phyloP scores from a whole-genome alignment of 2,329 filamentous ascomycete genomes.

The Fusarium beomiforme region DNA sequence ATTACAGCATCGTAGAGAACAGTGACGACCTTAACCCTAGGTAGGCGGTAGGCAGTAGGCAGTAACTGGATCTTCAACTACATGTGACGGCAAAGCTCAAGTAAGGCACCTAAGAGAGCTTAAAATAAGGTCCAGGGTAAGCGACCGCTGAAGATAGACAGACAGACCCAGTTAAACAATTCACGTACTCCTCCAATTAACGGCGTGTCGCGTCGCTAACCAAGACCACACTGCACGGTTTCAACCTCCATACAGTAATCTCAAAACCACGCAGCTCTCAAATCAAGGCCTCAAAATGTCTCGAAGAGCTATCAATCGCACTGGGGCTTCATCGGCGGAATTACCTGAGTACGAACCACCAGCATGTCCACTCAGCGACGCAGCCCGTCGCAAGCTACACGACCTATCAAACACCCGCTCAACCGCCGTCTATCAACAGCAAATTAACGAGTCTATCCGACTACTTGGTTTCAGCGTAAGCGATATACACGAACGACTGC shows the following conservation, averaged over 20 bases:
- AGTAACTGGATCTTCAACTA: too few relatives aligned
- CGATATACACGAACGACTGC: conserved; percentile 60
- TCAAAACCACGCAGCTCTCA: conserved; percentile 6
- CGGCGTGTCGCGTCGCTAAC: conserved; percentile 14
- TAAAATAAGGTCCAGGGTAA: not conserved
- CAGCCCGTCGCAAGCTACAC: conserved; percentile 51
- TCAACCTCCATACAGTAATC: not conserved
- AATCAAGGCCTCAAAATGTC: conserved; percentile 42
- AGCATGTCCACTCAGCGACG: conserved; percentile 55
- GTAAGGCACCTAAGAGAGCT: too few relatives aligned
- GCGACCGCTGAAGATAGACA: accelerated
- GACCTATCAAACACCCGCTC: conserved; percentile 56
- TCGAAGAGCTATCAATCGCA: conserved; percentile 46
- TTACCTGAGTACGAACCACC: conserved; percentile 64
- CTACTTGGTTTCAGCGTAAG: conserved; percentile 58
- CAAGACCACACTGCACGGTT: conserved; percentile 10
- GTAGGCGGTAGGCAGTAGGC: too few relatives aligned
- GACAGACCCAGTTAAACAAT: not conserved
- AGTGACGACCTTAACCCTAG: too few relatives aligned
- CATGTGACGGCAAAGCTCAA: too few relatives aligned
- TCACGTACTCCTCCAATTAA: conserved; percentile 26
- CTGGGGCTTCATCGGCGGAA: conserved; percentile 37
- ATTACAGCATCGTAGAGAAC: too few relatives aligned
- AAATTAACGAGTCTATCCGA: conserved; percentile 56
- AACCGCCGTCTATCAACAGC: conserved; percentile 55